Conservation (phyloP, 352 stramenopile species). For the Phytopythium vexans region DNA sequence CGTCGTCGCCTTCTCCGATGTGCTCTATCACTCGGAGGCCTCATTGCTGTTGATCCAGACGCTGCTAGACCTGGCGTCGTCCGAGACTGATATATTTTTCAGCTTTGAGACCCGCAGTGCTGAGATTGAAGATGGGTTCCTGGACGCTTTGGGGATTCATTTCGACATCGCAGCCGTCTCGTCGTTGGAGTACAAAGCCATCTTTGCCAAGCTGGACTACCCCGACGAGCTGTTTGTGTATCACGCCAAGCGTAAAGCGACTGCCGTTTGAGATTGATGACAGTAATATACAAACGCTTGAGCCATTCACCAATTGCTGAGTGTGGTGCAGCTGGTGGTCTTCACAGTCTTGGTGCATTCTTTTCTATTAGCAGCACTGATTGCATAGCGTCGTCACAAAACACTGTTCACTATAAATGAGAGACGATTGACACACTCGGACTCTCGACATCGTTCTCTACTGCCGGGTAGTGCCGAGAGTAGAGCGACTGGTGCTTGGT, state of each 20-base stretch:
- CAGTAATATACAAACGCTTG: no score
- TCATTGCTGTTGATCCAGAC: slow-evolving; percentile 35
- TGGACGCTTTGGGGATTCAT: slow-evolving; percentile 18
- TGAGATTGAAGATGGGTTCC: slow-evolving; percentile 34
- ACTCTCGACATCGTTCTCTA: slow-evolving; percentile 16
- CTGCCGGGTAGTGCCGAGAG: slow-evolving; percentile 15
- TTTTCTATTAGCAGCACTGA: no score
- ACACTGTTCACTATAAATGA: neutral
- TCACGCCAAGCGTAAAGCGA: slow-evolving; percentile 20
- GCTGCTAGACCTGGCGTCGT: slow-evolving; percentile 20
- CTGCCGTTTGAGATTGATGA: no score
- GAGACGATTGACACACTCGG: slow-evolving; percentile 4
- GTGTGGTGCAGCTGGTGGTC: neutral
- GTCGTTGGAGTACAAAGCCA: slow-evolving; percentile 7
- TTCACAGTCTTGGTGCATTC: neutral
- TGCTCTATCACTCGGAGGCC: slow-evolving; percentile 41
- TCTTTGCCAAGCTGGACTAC: slow-evolving; percentile 36
- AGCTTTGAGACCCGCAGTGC: slow-evolving; percentile 43
- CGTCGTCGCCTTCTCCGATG: slow-evolving; percentile 47
- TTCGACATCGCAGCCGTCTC: slow-evolving; percentile 27
- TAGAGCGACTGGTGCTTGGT: slow-evolving; percentile 29
- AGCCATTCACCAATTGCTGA: no score
- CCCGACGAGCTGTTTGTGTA: slow-evolving; percentile 43
- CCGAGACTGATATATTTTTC: slow-evolving; percentile 31
- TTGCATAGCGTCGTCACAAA: neutral